Percentiles rank a stretch among this genome's conserved stretches.
These are phyloP conservation scores for Corymbia maculata DNA, from an alignment of 345 rosid species.

Conservation along the genomic window DNA sequence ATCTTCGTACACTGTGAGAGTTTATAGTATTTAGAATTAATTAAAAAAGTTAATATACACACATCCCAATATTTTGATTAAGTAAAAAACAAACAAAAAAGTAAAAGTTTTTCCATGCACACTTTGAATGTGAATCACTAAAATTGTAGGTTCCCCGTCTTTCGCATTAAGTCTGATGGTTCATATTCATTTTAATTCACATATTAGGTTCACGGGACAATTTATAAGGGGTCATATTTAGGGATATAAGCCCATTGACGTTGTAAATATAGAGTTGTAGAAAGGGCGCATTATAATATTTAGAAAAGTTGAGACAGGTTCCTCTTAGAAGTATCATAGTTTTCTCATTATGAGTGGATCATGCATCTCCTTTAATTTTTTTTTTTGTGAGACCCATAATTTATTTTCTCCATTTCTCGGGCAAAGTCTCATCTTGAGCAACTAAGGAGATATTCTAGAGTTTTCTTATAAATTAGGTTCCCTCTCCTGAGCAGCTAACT, in stretches of 20 bases:
- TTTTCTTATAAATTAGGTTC: too few species aligned
- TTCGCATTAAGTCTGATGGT: neutral
- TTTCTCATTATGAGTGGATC: neutral
- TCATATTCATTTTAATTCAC: neutral
- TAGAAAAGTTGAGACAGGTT: neutral
- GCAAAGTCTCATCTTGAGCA: too few species aligned
- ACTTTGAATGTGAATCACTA: too few species aligned
- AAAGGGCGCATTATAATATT: neutral
- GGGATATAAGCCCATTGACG: neutral
- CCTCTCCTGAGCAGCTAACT: too few species aligned
- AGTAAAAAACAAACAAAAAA: neutral
- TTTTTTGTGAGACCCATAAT: neutral
- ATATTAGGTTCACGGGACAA: neutral
- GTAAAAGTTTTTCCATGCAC: too few species aligned
- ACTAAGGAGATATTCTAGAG: too few species aligned
- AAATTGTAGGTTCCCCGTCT: neutral
- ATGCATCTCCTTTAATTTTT: neutral
- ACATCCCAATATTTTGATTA: neutral
- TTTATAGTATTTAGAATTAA: neutral
- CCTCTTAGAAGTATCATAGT: neutral
- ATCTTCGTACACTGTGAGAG: neutral
- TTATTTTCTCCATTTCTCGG: too few species aligned
- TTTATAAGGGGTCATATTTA: neutral
- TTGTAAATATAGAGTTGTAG: neutral
- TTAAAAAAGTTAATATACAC: neutral